Percentiles rank a stretch among this genome's conserved stretches.
Conservation (phyloP, 345 rosid genomes). For the Adansonia digitata region DNA sequence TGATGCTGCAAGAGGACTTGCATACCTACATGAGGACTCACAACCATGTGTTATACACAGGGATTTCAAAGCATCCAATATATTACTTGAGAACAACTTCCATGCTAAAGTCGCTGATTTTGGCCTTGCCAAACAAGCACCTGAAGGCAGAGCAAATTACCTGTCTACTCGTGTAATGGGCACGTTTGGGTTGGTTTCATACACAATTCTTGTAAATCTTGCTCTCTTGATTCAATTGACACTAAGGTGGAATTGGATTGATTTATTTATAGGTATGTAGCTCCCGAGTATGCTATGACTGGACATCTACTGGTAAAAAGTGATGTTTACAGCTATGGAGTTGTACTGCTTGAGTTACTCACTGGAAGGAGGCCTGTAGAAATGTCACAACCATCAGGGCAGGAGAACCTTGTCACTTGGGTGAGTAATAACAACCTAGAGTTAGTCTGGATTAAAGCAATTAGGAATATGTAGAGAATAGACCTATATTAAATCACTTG, state of each 20-base stretch:
- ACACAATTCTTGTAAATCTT: slow-evolving; percentile 1
- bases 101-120: slow-evolving; percentile 98
- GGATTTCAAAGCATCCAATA: slow-evolving; percentile 97
- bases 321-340: slow-evolving; percentile 98
- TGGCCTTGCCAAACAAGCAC: slow-evolving; percentile 99
- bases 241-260: slow-evolving; percentile 12
- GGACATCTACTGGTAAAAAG: slow-evolving; percentile 98
- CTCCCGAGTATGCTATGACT: slow-evolving; percentile 99
- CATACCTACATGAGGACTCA: slow-evolving; percentile 96
- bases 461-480: background rate
- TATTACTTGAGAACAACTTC: slow-evolving; percentile 93
- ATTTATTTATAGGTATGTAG: slow-evolving; percentile 71
- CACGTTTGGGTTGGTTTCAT: slow-evolving; percentile 80
- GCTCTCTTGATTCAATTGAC: slow-evolving; percentile 1
- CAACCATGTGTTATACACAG: slow-evolving; percentile 98
- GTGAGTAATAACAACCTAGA: slow-evolving; percentile 27
- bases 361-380: slow-evolving; percentile 97
- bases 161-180: slow-evolving; percentile 99
- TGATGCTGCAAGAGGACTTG: slow-evolving; percentile 98
- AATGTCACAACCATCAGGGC: slow-evolving; percentile 98
- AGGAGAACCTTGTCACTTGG: slow-evolving; percentile 98
- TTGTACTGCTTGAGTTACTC: slow-evolving; percentile 88
- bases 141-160: slow-evolving; percentile 95
- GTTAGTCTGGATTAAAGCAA: background rate
- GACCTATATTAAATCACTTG: background rate